phyloP scores from a whole-genome alignment of 768 basidiomycete species.

The Tulasnella sp. region DNA sequence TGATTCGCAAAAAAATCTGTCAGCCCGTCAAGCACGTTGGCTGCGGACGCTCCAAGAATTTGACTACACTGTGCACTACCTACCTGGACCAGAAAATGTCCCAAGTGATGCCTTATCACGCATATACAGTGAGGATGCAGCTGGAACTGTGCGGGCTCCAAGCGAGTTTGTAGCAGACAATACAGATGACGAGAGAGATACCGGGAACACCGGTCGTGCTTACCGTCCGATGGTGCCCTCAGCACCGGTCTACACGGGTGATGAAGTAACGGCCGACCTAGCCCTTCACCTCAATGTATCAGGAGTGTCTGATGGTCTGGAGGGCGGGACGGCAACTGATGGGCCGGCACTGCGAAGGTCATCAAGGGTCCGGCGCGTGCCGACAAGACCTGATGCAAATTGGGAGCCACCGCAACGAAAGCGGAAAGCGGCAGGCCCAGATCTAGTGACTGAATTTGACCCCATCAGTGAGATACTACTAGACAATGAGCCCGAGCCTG shows the following conservation, averaged over 20 bases:
- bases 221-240: background rate
- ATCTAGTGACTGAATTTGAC: no score
- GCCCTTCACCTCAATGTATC: no score
- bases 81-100: conserved; percentile 31
- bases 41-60: conserved; percentile 30
- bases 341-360: no score
- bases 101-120: conserved; percentile 33
- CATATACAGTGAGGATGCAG: conserved; percentile 3
- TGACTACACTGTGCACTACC: conserved; percentile 28
- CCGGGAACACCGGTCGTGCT: background rate
- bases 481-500: no score
- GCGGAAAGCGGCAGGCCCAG: no score
- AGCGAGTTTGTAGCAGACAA: background rate
- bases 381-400: background rate
- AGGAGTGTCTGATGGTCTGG: no score
- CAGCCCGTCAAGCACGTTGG: conserved; percentile 30
- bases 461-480: no score
- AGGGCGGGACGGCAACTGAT: no score
- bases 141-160: background rate
- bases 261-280: background rate
- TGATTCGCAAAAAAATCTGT: conserved; percentile 27
- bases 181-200: background rate
- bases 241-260: conserved; percentile 2
- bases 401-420: no score
- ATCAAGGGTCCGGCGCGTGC: no score